phyloP scores from a whole-genome alignment of 805 yeast species.

The Wickerhamiella galacta region DNA sequence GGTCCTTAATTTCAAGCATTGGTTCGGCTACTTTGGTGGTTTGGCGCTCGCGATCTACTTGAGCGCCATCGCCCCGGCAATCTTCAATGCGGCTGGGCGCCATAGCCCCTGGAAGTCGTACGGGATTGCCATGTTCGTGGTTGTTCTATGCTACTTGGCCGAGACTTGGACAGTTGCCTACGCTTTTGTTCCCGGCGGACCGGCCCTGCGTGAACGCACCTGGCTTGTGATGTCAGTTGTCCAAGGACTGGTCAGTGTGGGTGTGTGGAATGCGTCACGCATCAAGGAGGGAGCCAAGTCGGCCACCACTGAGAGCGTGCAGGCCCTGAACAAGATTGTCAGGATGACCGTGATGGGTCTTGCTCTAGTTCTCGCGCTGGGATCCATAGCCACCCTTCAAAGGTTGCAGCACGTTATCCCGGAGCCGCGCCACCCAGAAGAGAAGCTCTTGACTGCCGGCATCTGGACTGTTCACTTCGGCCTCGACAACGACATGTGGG shows the following conservation, averaged over 20 bases:
- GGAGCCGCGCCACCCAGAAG: constrained; percentile 48
- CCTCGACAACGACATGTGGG: constrained; percentile 96
- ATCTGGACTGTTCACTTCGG: constrained; percentile 98
- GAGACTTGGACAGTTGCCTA: constrained; percentile 97
- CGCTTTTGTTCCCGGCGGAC: constrained; percentile 95
- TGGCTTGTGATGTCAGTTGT: constrained; percentile 52
- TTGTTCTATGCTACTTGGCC: constrained; percentile 47
- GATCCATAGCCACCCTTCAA: constrained; percentile 36
- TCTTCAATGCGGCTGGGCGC: constrained; percentile 40
- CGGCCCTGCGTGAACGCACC: constrained; percentile 71
- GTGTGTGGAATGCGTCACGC: constrained; percentile 26
- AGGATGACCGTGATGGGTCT: constrained; percentile 17
- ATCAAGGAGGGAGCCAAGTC: neutral
- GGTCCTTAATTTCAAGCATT: constrained; percentile 38
- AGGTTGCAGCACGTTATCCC: constrained; percentile 48
- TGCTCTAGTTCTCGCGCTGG: constrained; percentile 28
- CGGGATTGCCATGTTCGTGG: constrained; percentile 27
- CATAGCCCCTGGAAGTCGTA: constrained; percentile 34
- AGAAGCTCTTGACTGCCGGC: constrained; percentile 72
- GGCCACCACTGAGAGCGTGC: neutral
- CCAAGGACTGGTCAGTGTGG: constrained; percentile 35
- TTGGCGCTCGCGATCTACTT: constrained; percentile 43
- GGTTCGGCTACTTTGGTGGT: constrained; percentile 69
- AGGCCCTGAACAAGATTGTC: constrained; percentile 8
- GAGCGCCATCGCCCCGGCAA: constrained; percentile 39